Conservation (phyloP, 495 filamentous ascomycete species). For the Penicillium subrubescens region DNA sequence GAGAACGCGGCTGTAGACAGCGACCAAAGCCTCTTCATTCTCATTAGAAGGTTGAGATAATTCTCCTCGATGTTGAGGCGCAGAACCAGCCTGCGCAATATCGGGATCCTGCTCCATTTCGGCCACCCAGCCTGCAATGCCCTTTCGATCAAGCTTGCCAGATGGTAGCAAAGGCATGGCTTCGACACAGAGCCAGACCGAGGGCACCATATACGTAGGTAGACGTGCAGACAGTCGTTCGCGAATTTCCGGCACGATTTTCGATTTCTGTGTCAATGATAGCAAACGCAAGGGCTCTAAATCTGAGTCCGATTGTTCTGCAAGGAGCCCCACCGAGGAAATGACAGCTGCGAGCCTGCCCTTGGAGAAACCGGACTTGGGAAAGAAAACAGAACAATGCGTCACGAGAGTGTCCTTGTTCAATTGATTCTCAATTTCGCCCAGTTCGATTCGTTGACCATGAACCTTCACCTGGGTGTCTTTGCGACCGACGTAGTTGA, state of each 20-base stretch:
- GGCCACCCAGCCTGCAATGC: constrained; percentile 36
- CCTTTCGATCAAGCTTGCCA: constrained; percentile 56
- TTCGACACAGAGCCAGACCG: constrained; percentile 51
- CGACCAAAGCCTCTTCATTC: constrained; percentile 39
- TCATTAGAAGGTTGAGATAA: constrained; percentile 29
- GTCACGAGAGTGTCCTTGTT: constrained; percentile 33
- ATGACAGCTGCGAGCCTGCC: constrained; percentile 45
- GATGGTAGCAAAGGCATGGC: constrained; percentile 53
- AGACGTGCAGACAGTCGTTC: constrained; percentile 37
- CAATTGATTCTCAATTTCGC: constrained; percentile 63
- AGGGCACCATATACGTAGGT: constrained; percentile 60
- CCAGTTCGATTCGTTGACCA: constrained; percentile 67
- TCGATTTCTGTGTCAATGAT: constrained; percentile 21
- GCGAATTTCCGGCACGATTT: constrained; percentile 32
- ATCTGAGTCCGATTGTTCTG: constrained; percentile 24
- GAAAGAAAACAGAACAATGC: constrained; percentile 46
- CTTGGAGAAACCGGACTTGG: constrained; percentile 42
- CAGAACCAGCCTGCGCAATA: constrained; percentile 3
- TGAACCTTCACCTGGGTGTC: constrained; percentile 70
- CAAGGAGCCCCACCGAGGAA: constrained; percentile 29
- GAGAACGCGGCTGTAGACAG: constrained; percentile 56
- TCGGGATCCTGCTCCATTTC: constrained; percentile 37
- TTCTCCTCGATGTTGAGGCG: constrained; percentile 5
- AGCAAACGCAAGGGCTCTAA: constrained; percentile 33
- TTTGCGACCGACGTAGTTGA: constrained; percentile 64